Percentiles rank a stretch among this genome's conserved stretches.
These are phyloP conservation scores for Globisporangium mamillatum DNA, from an alignment of 352 stramenopile genomes.

Conservation along the genomic window DNA sequence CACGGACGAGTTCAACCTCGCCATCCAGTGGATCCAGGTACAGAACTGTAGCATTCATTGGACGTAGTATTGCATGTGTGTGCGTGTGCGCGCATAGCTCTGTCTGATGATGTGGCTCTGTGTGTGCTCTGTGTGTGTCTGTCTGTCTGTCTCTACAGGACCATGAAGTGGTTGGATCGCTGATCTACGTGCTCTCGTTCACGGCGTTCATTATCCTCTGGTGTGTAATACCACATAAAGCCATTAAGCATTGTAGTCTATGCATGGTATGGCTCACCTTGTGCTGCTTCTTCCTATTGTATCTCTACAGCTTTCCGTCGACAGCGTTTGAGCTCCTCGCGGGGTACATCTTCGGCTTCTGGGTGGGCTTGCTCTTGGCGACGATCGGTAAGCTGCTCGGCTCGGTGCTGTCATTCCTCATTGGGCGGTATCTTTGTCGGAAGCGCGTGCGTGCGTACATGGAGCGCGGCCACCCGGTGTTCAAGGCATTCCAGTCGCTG, in stretches of 20 bases:
- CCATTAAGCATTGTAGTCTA: background rate
- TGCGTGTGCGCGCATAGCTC: background rate
- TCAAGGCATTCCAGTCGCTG: constrained; percentile 65
- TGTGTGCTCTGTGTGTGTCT: background rate
- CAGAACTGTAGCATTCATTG: background rate
- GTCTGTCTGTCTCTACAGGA: constrained; percentile 8
- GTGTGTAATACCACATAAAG: background rate
- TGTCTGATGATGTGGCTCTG: background rate
- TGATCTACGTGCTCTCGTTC: constrained; percentile 22
- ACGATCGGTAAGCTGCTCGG: constrained; percentile 65
- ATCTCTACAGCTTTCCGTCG: constrained; percentile 52
- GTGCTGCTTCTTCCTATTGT: constrained; percentile 6
- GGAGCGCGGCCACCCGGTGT: constrained; percentile 62
- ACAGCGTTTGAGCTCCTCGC: constrained; percentile 76
- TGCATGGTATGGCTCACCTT: background rate
- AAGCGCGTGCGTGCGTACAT: constrained; percentile 65
- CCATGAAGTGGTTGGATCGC: constrained; percentile 14
- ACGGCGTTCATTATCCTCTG: constrained; percentile 24
- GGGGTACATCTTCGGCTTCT: constrained; percentile 79
- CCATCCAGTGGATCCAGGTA: constrained; percentile 28
- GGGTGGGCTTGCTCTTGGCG: constrained; percentile 58
- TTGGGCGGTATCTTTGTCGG: constrained; percentile 67
- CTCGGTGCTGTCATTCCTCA: constrained; percentile 64
- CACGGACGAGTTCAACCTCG: constrained; percentile 21
- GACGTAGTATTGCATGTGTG: background rate